phyloP scores from a whole-genome alignment of 192 early-diverging fungal species.

The Coemansia sp. region DNA sequence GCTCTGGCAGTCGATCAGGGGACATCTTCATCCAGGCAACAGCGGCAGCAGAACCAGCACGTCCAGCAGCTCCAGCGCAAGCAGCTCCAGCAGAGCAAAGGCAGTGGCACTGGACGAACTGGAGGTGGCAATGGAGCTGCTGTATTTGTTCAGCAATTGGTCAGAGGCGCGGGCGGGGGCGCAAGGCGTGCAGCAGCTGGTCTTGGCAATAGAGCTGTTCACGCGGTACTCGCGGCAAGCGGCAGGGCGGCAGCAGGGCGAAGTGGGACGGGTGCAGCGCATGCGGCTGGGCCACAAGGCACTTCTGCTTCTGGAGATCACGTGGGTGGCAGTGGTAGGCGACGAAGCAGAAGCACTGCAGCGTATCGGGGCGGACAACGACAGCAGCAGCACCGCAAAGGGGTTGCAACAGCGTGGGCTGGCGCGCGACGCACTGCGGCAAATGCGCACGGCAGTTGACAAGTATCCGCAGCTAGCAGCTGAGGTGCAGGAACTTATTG shows the following conservation, averaged over 20 bases:
- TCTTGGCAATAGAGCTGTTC: constrained; percentile 37
- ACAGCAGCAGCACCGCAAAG: neutral
- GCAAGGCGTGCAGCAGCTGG: constrained; percentile 17
- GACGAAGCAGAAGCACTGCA: constrained; percentile 28
- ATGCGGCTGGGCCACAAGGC: constrained; percentile 46
- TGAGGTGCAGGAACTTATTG: constrained; percentile 11
- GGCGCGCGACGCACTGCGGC: constrained; percentile 46
- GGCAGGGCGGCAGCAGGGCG: constrained; percentile 1
- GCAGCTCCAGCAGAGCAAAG: neutral
- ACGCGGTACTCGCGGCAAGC: constrained; percentile 18
- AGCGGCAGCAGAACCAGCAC: neutral
- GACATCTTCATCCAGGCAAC: constrained; percentile 5
- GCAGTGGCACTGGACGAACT: constrained; percentile 25
- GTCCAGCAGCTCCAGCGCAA: neutral
- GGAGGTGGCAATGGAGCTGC: constrained; percentile 42
- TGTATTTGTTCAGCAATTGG: constrained; percentile 33
- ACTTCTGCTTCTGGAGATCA: constrained; percentile 33
- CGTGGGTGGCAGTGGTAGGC: constrained; percentile 41
- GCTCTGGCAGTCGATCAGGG: constrained; percentile 15
- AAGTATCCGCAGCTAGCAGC: constrained; percentile 33
- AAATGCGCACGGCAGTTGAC: constrained; percentile 18
- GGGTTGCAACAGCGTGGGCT: constrained; percentile 8
- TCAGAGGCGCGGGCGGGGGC: neutral
- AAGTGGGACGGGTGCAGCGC: constrained; percentile 31
- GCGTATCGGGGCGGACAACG: constrained; percentile 10